Evolutionary conservation across 352 stramenopile genomes (phyloP), one percentile per base, ranked within the genome.

Genomic region (Pythium phragmiticola): DNA sequence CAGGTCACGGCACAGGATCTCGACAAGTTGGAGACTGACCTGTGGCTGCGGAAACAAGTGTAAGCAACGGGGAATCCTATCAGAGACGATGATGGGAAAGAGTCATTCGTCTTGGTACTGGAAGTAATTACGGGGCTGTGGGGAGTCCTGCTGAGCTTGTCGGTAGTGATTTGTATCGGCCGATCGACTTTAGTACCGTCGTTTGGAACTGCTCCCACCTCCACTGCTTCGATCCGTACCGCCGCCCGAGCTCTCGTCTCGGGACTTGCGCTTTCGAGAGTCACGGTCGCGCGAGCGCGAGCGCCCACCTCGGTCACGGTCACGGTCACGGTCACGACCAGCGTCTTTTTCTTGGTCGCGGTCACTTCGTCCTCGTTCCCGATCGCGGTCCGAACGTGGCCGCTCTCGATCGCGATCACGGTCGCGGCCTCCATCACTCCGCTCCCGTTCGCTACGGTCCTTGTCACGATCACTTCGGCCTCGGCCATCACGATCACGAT

Each of bases 1-100:
- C 83, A 94, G 42, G 74, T 90, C 51, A 88, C 81, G 7, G 83
- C 82, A 17, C 82, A 92, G 56, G 84, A 95, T 54, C 57, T 92
- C 21, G 87, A 95, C 37, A 88, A 87, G 52, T 57, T 95, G 5
- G 87, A 95, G 61, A 93, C 87, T 7, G 84, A 95, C 59, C 68
- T 95, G 19, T 95, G 87, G 87, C 69, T 95, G 51, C 78, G 78
- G 45, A 84, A 86, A 48, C 78, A 93, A 59, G 80, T 87, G 45
- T 94, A 85, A 21, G 30, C 19, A 53, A 30, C 26, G 37, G 33
- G 36, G 39, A n/a, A 63, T 16, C 16, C 26, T 42, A 14, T 50
- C 16, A 26, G 16, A 26, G 16, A 23, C 19, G 13, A 5, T 14
- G 28, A 16, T 39, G 13, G 19, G 16, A 30, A 55, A 23, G 46